A percentile compares a stretch with the other conserved stretches of the same genome.
phyloP scores from a whole-genome alignment of 176 grass and related monocot species.

The Pontederia paniculata region DNA sequence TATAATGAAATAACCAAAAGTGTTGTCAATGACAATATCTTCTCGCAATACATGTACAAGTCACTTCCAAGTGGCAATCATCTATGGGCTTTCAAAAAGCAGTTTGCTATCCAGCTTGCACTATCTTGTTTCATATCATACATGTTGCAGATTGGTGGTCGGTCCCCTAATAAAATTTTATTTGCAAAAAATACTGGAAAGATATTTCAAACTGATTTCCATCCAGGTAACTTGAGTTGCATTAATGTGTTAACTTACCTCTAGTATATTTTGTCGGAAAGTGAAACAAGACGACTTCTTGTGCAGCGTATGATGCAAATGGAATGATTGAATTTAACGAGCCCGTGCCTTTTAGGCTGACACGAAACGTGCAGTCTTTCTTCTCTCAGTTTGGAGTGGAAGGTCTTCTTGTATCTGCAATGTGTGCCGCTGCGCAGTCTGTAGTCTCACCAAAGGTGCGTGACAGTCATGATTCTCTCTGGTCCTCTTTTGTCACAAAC shows the following conservation, averaged over 20 bases:
- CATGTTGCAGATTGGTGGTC: conserved; percentile 94
- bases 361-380: conserved; percentile 95
- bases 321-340: conserved; percentile 96
- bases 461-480: conserved; percentile 7
- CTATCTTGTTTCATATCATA: conserved; percentile 98
- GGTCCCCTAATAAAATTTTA: conserved; percentile 94
- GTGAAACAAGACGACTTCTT: too few species aligned
- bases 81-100: conserved; percentile 98
- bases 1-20: conserved; percentile 96
- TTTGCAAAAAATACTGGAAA: conserved; percentile 99
- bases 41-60: conserved; percentile 98
- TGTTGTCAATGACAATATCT: conserved; percentile 90
- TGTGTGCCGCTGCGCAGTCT: conserved; percentile 93
- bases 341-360: conserved; percentile 93
- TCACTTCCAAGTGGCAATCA: conserved; percentile 88
- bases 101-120: conserved; percentile 88
- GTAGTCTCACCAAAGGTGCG: conserved; percentile 86
- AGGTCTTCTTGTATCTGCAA: conserved; percentile 86
- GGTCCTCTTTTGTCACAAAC: background rate
- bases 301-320: conserved; percentile 84
- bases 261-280: background rate
- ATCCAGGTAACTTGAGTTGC: conserved; percentile 56
- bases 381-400: conserved; percentile 97
- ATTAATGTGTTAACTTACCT: background rate
- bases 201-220: conserved; percentile 95